Evolutionary conservation across 768 basidiomycete species (phyloP).

Genomic region (Clavulina sp.): DNA sequence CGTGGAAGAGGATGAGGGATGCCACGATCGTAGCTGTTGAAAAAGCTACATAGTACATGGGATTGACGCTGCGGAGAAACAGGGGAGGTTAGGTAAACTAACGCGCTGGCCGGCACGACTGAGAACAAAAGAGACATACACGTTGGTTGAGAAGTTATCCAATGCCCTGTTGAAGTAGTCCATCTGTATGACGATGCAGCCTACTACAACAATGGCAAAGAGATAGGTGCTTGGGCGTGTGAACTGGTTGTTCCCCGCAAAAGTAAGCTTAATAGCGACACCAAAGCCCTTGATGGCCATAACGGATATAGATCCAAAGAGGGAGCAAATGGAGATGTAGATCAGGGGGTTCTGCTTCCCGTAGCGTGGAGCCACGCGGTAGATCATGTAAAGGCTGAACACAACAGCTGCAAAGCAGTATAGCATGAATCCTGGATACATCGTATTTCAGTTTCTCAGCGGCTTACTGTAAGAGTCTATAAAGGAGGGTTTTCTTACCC

Average conservation of each 20-base stretch:
- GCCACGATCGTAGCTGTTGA: conserved; percentile 85
- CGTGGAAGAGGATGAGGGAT: conserved; percentile 91
- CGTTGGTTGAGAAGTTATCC: conserved; percentile 92
- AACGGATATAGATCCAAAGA: conserved; percentile 87
- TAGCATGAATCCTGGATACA: conserved; percentile 67
- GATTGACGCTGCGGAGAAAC: conserved; percentile 55
- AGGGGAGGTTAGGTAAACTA: neutral
- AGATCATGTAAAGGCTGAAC: conserved; percentile 79
- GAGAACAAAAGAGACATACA: conserved; percentile 38
- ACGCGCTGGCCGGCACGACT: neutral
- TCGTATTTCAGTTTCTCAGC: neutral
- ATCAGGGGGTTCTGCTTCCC: conserved; percentile 79
- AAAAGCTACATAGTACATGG: conserved; percentile 96
- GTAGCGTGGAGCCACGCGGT: conserved; percentile 62
- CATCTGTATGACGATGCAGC: conserved; percentile 86
- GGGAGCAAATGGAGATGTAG: conserved; percentile 90
- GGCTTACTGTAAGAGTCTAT: neutral
- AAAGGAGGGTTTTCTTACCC: conserved; percentile 31
- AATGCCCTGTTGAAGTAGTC: conserved; percentile 97
- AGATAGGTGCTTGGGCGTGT: conserved; percentile 92
- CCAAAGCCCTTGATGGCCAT: conserved; percentile 99
- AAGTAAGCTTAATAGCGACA: conserved; percentile 85
- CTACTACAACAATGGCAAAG: conserved; percentile 62
- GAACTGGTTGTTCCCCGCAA: conserved; percentile 89
- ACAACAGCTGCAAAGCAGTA: conserved; percentile 78